Evolutionary conservation across 208 protist species (phyloP), one percentile per base, ranked within the genome.

Genomic region (Wallacemonas collosoma): DNA sequence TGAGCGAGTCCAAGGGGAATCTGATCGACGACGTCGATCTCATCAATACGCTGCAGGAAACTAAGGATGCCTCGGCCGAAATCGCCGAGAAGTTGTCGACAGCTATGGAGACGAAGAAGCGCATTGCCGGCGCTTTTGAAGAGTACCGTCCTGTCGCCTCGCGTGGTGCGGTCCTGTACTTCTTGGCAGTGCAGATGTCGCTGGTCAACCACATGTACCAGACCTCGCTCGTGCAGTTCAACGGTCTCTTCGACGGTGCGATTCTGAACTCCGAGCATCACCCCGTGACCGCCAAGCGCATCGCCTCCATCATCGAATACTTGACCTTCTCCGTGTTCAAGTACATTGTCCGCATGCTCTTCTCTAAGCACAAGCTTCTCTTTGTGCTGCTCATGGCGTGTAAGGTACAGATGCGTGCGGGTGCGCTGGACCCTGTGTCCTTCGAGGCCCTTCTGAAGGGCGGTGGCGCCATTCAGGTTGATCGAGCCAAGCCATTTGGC

Each of bases 151-250:
- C 97, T 1, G 97, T 99, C 3, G 98, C 98, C 8, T 94, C 88
- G 50, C 98, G 98, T 65, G 98, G 98, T 73, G 97, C 97, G 26
- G 95, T 99, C 47, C 80, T 99, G 15, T 99, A 99, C 83, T 99
- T 99, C 89, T 77, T 99, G n/a, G 96, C 99, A 11, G 96, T 98
- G 56, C 98, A 99, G 74, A 99, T 99, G 96, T 92, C 92, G 3
- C 70, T 98, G 14, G 97, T 99, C 26, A 98, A 93, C 80, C 72
- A 93, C 78, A 99, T 99, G 98, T 99, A 99, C 85, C 97, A 99
- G 82, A 99, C 96, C 38, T 99, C 98, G 40, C 93, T 99, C 50
- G 77, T 88, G 17, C 98, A 99, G 85, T 99, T 99, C 90, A 91
- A 99, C 69, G 83, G 82, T 55, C 89, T 99, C 65, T 99, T 99